Evolutionary conservation across 2,329 filamentous ascomycete genomes (phyloP).

Genomic region (Aspergillus costaricaensis): DNA sequence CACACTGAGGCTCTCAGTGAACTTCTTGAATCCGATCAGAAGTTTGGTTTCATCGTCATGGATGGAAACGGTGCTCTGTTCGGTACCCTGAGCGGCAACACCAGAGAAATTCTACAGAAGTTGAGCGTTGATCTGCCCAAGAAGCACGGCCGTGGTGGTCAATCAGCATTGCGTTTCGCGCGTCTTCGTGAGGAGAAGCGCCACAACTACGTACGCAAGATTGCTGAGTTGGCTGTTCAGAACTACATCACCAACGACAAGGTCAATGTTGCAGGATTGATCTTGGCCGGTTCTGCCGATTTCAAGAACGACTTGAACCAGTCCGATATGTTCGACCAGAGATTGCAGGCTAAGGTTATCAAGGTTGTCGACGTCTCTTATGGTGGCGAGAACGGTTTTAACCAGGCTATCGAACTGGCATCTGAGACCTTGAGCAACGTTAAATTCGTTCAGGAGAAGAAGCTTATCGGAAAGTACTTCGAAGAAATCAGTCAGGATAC

Average conservation of each 20-base stretch:
- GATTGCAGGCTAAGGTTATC: constrained; percentile 92
- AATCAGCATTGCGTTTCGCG: constrained; percentile 98
- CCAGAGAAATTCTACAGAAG: constrained; percentile 94
- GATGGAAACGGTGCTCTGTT: constrained; percentile 98
- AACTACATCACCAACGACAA: constrained; percentile 99
- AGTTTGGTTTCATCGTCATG: constrained; percentile 99
- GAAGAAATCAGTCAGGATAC: constrained; percentile 98
- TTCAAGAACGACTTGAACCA: constrained; percentile 99
- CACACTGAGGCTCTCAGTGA: constrained; percentile 97
- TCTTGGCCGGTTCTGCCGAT: constrained; percentile 94
- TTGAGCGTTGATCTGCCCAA: constrained; percentile 98
- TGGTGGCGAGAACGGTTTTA: constrained; percentile 98
- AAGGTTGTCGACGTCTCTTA: constrained; percentile 99
- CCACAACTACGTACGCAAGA: constrained; percentile 99
- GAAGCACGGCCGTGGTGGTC: constrained; percentile 99
- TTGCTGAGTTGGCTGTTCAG: constrained; percentile 94
- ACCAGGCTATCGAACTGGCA: constrained; percentile 95
- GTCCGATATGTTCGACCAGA: constrained; percentile 94
- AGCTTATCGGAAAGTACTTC: constrained; percentile 98
- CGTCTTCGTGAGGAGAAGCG: constrained; percentile 99
- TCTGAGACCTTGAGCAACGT: constrained; percentile 96
- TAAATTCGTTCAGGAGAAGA: constrained; percentile 99
- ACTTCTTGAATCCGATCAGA: constrained; percentile 96
- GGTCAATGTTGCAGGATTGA: constrained; percentile 93
- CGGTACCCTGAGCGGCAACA: constrained; percentile 95